These are phyloP conservation scores for Teratosphaeria nubilosa DNA, from an alignment of 2,329 filamentous ascomycete genomes.

Conservation along the genomic window DNA sequence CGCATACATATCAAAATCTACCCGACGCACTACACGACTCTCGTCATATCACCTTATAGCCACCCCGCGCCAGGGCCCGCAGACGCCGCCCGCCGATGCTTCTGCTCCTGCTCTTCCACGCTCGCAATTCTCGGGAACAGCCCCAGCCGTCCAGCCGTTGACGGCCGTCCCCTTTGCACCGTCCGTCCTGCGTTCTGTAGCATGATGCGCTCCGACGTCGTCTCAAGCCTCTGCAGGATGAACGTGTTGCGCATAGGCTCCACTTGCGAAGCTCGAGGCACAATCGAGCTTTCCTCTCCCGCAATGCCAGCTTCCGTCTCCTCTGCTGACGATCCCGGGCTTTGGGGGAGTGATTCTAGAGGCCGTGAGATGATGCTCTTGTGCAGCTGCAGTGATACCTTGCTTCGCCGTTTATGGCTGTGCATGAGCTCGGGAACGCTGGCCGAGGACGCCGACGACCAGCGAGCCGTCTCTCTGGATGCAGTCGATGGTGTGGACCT, in stretches of 20 bases:
- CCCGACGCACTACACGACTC: neutral
- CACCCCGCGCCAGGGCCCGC: neutral
- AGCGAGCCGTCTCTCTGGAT: slow-evolving; percentile 13
- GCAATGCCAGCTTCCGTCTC: neutral
- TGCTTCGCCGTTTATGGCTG: slow-evolving; percentile 12
- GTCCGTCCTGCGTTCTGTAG: slow-evolving; percentile 1
- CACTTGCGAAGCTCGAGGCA: slow-evolving; percentile 1
- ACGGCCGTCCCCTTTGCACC: neutral
- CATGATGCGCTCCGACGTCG: neutral
- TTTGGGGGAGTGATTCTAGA: slow-evolving; percentile 17
- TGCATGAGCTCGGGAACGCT: slow-evolving; percentile 22
- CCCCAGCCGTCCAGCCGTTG: neutral
- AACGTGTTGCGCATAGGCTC: slow-evolving; percentile 4
- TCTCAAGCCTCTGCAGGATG: neutral
- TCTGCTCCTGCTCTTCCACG: neutral
- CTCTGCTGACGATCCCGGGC: slow-evolving; percentile 5
- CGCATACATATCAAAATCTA: neutral
- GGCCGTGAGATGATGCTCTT: slow-evolving; percentile 11
- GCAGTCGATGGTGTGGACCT: slow-evolving; percentile 2
- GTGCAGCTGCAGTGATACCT: slow-evolving; percentile 3
- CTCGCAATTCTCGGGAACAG: neutral
- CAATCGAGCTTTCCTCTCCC: neutral
- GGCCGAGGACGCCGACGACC: slow-evolving; percentile 18
- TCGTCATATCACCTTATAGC: neutral
- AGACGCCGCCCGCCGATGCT: neutral